Conservation (phyloP, 768 basidiomycete species). For the Podaxis sp. region DNA sequence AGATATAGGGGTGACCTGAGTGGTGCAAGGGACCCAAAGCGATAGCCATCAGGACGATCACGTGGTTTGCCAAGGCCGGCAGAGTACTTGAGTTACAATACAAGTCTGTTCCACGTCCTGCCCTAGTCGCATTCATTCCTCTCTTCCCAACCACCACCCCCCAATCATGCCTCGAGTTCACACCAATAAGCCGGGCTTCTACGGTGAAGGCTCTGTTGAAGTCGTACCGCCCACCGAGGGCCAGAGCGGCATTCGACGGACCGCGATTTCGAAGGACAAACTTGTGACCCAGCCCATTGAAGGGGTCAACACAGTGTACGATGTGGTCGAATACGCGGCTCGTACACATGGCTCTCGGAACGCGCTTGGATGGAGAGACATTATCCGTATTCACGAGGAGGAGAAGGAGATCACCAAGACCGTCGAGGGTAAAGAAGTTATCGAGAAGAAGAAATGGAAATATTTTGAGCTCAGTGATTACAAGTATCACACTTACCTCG, state of each 20-base stretch:
- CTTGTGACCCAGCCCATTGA: constrained; percentile 66
- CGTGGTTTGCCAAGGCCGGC: background rate
- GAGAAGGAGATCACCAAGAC: constrained; percentile 86
- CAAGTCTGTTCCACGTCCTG: background rate
- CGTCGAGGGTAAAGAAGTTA: constrained; percentile 78
- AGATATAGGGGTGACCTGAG: too few relatives aligned
- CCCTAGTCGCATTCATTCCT: background rate
- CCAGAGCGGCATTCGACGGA: constrained; percentile 57
- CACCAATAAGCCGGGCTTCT: constrained; percentile 44
- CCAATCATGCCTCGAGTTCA: constrained; percentile 28
- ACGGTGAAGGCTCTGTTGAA: constrained; percentile 64
- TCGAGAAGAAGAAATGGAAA: constrained; percentile 93
- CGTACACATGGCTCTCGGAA: constrained; percentile 72
- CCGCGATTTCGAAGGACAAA: constrained; percentile 49
- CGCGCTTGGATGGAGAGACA: constrained; percentile 78
- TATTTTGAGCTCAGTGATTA: constrained; percentile 92
- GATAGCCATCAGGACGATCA: background rate
- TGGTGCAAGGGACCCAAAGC: too few relatives aligned
- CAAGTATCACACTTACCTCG: constrained; percentile 74
- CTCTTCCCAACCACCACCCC: constrained; percentile 5
- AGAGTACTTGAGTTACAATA: background rate
- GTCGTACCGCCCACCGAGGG: constrained; percentile 42
- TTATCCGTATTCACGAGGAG: constrained; percentile 73
- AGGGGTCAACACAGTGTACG: constrained; percentile 79
- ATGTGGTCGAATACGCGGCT: constrained; percentile 73